Evolutionary conservation across 345 rosid genomes (phyloP), one percentile per base, ranked within the genome.

Genomic region (Citrus australasica): DNA sequence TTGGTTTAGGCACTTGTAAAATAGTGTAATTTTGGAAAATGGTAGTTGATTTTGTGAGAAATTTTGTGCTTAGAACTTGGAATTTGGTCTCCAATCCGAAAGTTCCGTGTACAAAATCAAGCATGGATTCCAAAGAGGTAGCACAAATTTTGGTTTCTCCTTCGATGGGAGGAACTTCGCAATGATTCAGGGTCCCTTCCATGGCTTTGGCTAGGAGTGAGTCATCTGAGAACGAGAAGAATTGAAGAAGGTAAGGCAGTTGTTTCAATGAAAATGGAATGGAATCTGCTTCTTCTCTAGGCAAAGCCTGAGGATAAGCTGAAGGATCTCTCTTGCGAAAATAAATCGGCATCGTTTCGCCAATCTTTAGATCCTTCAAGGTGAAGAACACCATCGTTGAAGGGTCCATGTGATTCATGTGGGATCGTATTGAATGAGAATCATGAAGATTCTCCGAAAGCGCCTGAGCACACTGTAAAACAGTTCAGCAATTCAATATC

Each of bases 111-210:
- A 46, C 51, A 46, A 46, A 46, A 3, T 46, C 17, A 3, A 46
- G 51, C 51, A 46, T 46, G 51, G 51, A 46, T 46, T 46, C 51
- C 14, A 3, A 13, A 46, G 51, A 46, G 14, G 71, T 22, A 2
- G 65, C 28, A n/a, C 83, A 83, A 19, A 65, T 17, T 40, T 80
- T 80, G 33, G 76, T 74, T 73, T 83, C 86, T 4, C 83, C 83
- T 33, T 69, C 33, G 59, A 59, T 79, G 9, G 83, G 71, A 13
- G 65, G 33, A 4, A 7, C 27, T 38, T 80, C 81, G 27, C 85
- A 83, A 17, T 28, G 28, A n/a, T 21, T 67, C 28, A 83, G 71
- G 9, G 85, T 63, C 21, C 64, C 33, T 74, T 76, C 65, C 7
- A 83, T 9, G 33, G 81, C 76, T 74, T 55, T 74, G 16, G 76